phyloP scores from a whole-genome alignment of 179 eudicot genomes.

The Nepenthes alata region DNA sequence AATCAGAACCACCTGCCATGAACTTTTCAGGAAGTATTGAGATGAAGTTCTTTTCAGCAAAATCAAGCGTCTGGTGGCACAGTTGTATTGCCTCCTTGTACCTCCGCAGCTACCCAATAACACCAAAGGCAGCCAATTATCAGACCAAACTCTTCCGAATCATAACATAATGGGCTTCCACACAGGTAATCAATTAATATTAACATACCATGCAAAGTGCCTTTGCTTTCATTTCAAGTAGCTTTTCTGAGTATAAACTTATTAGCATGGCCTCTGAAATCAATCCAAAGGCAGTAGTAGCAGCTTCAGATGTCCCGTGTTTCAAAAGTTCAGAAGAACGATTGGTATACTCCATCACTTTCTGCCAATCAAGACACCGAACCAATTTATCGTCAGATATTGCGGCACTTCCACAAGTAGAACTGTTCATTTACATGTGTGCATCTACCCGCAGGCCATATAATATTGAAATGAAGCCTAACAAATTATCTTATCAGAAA shows the following conservation, averaged over 20 bases:
- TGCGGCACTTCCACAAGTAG: no score
- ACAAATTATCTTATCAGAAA: no score
- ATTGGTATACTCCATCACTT: conserved; percentile 39
- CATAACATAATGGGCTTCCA: no score
- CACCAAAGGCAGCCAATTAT: background rate
- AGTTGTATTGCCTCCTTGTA: conserved; percentile 68
- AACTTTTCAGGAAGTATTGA: conserved; percentile 3
- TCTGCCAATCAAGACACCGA: conserved; percentile 35
- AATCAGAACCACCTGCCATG: conserved; percentile 12
- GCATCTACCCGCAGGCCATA: no score
- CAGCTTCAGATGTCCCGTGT: conserved; percentile 33
- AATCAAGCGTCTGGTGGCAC: conserved; percentile 53
- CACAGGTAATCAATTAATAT: background rate
- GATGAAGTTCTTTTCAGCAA: conserved; percentile 50
- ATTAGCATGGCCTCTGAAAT: conserved; percentile 50
- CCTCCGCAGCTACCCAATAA: conserved; percentile 45
- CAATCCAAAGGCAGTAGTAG: conserved; percentile 34
- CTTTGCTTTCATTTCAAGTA: conserved; percentile 74
- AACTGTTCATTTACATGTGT: no score
- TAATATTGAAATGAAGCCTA: no score
- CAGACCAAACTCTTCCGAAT: no score
- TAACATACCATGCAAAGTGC: conserved; percentile 65
- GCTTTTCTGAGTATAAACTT: conserved; percentile 67
- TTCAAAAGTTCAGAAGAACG: conserved; percentile 47
- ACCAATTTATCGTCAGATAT: background rate